Evolutionary conservation across 1,284 basidiomycete genomes (phyloP).

Genomic region (Moesziomyces globuligerus): DNA sequence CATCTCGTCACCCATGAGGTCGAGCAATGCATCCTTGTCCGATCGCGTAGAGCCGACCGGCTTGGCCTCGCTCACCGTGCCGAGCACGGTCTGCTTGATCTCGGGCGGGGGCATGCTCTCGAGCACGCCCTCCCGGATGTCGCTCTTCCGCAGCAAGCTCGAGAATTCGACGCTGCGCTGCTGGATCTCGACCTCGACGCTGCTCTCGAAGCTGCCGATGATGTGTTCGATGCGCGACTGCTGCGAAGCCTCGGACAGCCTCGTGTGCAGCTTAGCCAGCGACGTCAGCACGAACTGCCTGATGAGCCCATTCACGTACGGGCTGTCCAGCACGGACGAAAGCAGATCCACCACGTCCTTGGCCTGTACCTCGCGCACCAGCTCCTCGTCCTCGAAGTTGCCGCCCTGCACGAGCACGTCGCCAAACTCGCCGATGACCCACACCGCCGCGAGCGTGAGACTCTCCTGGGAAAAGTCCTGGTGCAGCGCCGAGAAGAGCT

Average conservation of each 20-base stretch:
- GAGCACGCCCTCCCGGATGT: conserved; percentile 83
- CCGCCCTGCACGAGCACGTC: conserved; percentile 89
- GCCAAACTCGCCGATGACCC: conserved; percentile 97
- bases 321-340: conserved; percentile 87
- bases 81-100: conserved; percentile 71
- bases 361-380: conserved; percentile 74
- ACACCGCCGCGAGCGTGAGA: conserved; percentile 88
- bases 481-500: conserved; percentile 86
- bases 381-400: conserved; percentile 76
- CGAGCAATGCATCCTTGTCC: conserved; percentile 58
- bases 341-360: conserved; percentile 86
- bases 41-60: conserved; percentile 58
- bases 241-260: conserved; percentile 72
- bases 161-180: conserved; percentile 95
- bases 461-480: conserved; percentile 96
- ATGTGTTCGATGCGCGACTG: conserved; percentile 81
- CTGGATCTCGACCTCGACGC: conserved; percentile 90
- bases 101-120: conserved; percentile 99
- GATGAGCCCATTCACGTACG: conserved; percentile 89
- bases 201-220: conserved; percentile 81
- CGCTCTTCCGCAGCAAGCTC: conserved; percentile 77
- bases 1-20: conserved; percentile 63
- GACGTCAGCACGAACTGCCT: conserved; percentile 92
- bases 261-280: conserved; percentile 87
- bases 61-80: conserved; percentile 61